Conservation (phyloP, 495 filamentous ascomycete species). For the Annulohypoxylon bovei region DNA sequence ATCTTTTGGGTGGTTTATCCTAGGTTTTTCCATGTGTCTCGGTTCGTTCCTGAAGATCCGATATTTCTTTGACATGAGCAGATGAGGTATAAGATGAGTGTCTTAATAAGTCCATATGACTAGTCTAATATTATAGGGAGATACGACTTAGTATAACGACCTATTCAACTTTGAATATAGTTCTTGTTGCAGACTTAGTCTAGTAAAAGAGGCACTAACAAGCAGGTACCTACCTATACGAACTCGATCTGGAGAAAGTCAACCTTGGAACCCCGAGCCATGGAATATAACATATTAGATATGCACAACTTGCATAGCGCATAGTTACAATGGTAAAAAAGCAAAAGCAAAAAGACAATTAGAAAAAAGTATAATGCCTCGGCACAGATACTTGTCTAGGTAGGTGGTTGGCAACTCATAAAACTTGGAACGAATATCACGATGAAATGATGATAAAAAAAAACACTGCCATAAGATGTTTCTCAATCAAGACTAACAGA, state of each 20-base stretch:
- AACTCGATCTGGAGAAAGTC: not conserved
- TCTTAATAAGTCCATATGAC: no score
- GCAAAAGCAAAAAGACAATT: conserved; percentile 3
- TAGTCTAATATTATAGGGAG: no score
- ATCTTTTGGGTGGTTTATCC: conserved; percentile 20
- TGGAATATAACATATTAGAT: conserved; percentile 17
- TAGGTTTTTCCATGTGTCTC: conserved; percentile 25
- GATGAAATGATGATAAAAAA: conserved; percentile 16
- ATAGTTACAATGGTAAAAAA: not conserved
- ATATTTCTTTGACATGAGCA: conserved; percentile 6
- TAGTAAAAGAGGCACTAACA: not conserved
- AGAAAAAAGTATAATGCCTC: not conserved
- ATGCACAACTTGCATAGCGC: conserved; percentile 18
- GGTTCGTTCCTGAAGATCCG: conserved; percentile 37
- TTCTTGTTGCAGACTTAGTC: not conserved
- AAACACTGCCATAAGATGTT: not conserved
- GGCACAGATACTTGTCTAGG: not conserved
- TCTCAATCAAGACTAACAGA: not conserved
- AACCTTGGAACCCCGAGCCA: conserved; percentile 1
- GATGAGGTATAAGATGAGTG: not conserved
- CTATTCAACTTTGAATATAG: not conserved
- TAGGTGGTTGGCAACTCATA: not conserved
- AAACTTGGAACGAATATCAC: conserved; percentile 27
- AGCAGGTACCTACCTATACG: not conserved
- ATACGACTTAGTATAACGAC: no score